Evolutionary conservation across 371 early-diverging fungal species (phyloP).

Genomic region (Mitosporidium daphniae): DNA sequence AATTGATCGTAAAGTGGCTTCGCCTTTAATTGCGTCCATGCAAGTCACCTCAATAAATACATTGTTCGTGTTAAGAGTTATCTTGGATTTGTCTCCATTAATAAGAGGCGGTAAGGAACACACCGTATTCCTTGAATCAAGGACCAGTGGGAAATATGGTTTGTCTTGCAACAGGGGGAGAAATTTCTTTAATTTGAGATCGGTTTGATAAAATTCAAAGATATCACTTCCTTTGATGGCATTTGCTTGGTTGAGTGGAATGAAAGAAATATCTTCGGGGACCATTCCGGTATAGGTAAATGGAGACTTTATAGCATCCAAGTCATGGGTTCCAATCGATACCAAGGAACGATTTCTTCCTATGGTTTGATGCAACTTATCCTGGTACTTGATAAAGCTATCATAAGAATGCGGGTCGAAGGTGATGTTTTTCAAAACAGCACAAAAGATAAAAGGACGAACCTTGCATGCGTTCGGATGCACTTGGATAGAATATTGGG

Average conservation of each 20-base stretch:
- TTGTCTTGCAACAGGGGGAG: conserved; percentile 56
- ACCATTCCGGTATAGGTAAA: conserved; percentile 66
- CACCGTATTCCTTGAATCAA: conserved; percentile 39
- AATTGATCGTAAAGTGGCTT: conserved; percentile 6
- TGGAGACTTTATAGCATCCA: conserved; percentile 65
- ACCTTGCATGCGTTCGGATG: conserved; percentile 14
- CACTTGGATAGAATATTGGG: background rate
- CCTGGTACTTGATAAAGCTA: conserved; percentile 90
- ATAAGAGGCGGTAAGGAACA: conserved; percentile 96
- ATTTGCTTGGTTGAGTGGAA: conserved; percentile 62
- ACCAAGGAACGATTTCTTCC: conserved; percentile 68
- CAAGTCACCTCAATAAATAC: conserved; percentile 95
- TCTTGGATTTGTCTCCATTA: conserved; percentile 90
- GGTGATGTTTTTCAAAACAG: conserved; percentile 51
- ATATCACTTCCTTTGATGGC: conserved; percentile 45
- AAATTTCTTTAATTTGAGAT: conserved; percentile 50
- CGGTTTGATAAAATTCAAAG: conserved; percentile 48
- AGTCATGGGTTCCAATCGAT: conserved; percentile 94
- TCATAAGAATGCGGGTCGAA: conserved; percentile 47
- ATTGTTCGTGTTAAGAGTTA: conserved; percentile 67
- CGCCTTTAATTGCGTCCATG: conserved; percentile 24
- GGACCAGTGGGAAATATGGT: conserved; percentile 63
- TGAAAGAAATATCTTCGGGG: conserved; percentile 59
- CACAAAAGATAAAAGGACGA: conserved; percentile 64
- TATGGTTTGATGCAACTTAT: conserved; percentile 86